Conservation (phyloP, 331 rosid species). For the Erythrophleum ivorense region DNA sequence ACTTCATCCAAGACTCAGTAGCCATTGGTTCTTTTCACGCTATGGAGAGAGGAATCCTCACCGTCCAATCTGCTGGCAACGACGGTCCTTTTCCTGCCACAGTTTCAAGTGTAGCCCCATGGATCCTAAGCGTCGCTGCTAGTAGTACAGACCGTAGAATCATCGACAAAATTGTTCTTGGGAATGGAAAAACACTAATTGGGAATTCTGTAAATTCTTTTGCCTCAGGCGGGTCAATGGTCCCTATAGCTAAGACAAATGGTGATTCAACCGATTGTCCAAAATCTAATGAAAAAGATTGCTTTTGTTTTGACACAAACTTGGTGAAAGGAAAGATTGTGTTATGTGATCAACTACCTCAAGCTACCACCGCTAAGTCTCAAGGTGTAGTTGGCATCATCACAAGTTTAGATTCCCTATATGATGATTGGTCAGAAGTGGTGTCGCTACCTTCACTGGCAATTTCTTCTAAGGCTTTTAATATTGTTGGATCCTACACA, state of each 20-base stretch:
- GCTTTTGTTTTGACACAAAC: neutral
- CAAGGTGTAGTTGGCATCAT: slow-evolving; percentile 38
- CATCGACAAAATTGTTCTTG: slow-evolving; percentile 51
- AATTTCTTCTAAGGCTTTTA: neutral
- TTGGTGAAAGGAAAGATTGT: slow-evolving; percentile 46
- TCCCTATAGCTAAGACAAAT: slow-evolving; percentile 4
- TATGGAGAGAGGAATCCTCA: slow-evolving; percentile 49
- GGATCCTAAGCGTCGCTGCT: slow-evolving; percentile 52
- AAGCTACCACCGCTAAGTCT: neutral
- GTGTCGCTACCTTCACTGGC: neutral
- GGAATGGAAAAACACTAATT: slow-evolving; percentile 34
- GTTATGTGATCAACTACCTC: neutral
- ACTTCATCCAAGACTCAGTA: neutral
- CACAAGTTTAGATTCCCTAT: rapidly evolving
- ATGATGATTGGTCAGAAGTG: neutral
- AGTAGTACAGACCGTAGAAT: slow-evolving; percentile 42
- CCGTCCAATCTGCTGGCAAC: slow-evolving; percentile 43
- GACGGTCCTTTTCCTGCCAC: slow-evolving; percentile 1
- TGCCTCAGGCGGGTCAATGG: slow-evolving; percentile 6
- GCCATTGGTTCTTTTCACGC: slow-evolving; percentile 62
- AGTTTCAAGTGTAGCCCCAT: slow-evolving; percentile 44
- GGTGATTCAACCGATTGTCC: neutral
- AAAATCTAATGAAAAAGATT: neutral
- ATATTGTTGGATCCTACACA: neutral
- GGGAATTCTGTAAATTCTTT: slow-evolving; percentile 29